Evolutionary conservation across 495 filamentous ascomycete genomes (phyloP).

Genomic region (Echria macrotheca): DNA sequence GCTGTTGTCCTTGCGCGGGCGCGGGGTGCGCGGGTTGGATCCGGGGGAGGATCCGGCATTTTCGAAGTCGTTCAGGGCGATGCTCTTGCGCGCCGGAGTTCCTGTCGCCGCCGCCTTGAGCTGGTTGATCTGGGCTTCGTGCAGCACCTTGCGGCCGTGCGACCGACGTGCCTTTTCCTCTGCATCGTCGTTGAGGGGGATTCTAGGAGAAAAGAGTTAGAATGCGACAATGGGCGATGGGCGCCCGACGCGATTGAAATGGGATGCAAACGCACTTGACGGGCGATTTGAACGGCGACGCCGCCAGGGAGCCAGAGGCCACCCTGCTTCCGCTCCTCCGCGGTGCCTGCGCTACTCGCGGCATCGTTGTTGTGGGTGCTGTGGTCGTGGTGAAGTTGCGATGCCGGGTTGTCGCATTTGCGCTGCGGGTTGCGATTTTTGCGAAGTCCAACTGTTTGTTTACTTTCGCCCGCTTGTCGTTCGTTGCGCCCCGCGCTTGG

Average conservation of each 20-base stretch:
- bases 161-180: conserved; percentile 84
- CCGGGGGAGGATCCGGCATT: conserved; percentile 47
- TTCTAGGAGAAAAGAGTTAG: conserved; percentile 33
- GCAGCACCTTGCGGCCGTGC: conserved; percentile 79
- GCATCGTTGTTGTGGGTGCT: conserved; percentile 50
- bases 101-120: conserved; percentile 72
- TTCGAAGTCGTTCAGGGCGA: conserved; percentile 53
- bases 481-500: background rate
- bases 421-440: conserved; percentile 6
- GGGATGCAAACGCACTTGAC: conserved; percentile 53
- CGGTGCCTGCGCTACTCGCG: conserved; percentile 61
- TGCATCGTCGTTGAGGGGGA: conserved; percentile 93
- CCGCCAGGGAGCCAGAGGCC: conserved; percentile 31
- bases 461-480: conserved; percentile 16
- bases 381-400: conserved; percentile 8
- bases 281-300: conserved; percentile 60
- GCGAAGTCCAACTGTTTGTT: conserved; percentile 18
- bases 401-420: conserved; percentile 2
- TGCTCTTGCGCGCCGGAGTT: conserved; percentile 72
- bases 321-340: conserved; percentile 47
- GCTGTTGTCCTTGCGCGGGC: conserved; percentile 52
- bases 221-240: background rate
- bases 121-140: conserved; percentile 87
- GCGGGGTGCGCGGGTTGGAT: conserved; percentile 56
- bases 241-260: background rate